These are phyloP conservation scores for Colletotrichum navitas DNA, from an alignment of 2,329 filamentous ascomycete species.

Conservation along the genomic window DNA sequence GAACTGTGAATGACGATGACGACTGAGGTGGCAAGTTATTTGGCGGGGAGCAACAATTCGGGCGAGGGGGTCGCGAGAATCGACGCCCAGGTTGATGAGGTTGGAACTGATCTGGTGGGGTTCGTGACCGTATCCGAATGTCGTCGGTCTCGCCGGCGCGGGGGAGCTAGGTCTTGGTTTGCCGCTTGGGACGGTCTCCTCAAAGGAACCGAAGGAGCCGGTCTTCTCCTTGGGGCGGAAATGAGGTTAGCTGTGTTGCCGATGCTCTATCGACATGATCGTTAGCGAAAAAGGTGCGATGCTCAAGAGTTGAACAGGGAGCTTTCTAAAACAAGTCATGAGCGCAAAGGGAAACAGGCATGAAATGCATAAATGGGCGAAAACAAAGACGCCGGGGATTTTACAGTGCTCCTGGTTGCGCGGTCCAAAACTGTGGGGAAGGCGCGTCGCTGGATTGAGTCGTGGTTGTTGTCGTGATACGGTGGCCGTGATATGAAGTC, in stretches of 20 bases:
- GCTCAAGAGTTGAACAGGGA: background rate
- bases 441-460: conserved; percentile 13
- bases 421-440: conserved; percentile 2
- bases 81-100: background rate
- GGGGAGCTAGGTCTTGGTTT: background rate
- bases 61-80: background rate
- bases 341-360: conserved; percentile 4
- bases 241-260: background rate
- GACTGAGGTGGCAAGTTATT: background rate
- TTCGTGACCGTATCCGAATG: background rate
- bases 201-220: background rate
- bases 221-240: background rate
- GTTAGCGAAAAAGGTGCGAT: conserved; percentile 28
- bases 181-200: background rate
- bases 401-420: conserved; percentile 26
- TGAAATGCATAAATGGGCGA: conserved; percentile 2
- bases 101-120: background rate
- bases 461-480: conserved; percentile 1
- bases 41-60: background rate
- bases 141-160: background rate
- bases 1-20: background rate
- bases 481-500: conserved; percentile 1
- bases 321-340: background rate
- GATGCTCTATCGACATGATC: conserved; percentile 12
- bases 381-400: conserved; percentile 7